Base-by-base conservation (phyloP, 2,329 filamentous ascomycete genomes). In the Colletotrichum chlorophyti region DNA sequence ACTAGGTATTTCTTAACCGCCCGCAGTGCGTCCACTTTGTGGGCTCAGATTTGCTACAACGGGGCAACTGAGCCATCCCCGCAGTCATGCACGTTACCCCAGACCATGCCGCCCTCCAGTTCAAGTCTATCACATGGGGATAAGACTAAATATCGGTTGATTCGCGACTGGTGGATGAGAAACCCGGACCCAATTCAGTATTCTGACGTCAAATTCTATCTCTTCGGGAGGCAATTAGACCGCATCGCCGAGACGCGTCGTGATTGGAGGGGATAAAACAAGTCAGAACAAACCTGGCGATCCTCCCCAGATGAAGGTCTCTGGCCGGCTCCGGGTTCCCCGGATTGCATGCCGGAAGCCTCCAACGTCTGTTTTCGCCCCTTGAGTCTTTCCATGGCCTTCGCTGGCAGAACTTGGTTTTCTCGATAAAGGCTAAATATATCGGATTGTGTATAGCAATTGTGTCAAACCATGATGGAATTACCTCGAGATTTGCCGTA, bases 231-330 rank as follows among this genome's bases (percentile, higher is more conserved):
- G 35, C 32, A 19, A 55, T 59, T 49, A 37, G 17, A 43, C 50
- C 55, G 54, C 26, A 58, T 47, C 29, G 41, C 54, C 50, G 50
- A 59, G 55, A 10, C 15, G 27, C 29, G 19, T 32, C 19, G 31
- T 59, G 55, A 59, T 59, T 59, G 55, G 55, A 49, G 50, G 42
- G 55, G 55, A 6, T 59, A 59, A 54, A 17, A 14, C 11, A 24
- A 14, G 37, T 21, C n/a, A n/a, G 19, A 12, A 42, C 34, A 12
- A n/a, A 23, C 40, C 49, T 38, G 55, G 35, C 37, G 37, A 49
- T 43, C 29, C 21, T 42, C n/a, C 17, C 23, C 35, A 6, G 27
- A 27, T 17, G 34, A 29, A 10, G 37, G 15, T 43, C 35, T n/a
- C 19, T 32, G 19, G 24, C 8, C 54, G 54, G 55, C 55, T 49